phyloP scores from a whole-genome alignment of 2,329 filamentous ascomycete species.

The Aspergillus pseudoviridinutans region DNA sequence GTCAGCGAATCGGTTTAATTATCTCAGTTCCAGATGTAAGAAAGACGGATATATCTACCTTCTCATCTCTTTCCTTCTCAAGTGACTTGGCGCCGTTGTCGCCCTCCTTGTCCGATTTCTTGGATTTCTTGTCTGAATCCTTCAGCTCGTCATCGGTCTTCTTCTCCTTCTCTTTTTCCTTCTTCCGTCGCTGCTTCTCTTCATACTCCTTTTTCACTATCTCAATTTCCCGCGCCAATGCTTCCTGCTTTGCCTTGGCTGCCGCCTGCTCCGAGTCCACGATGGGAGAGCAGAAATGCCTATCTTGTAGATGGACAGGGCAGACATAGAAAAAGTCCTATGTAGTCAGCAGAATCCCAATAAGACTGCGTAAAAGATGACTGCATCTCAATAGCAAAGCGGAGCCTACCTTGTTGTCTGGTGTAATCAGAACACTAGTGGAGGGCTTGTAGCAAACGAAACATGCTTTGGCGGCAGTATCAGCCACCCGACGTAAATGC shows the following conservation, averaged over 20 bases:
- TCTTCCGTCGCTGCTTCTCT: slow-evolving; percentile 70
- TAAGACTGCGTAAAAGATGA: neutral
- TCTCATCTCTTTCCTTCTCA: slow-evolving; percentile 51
- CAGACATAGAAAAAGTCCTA: slow-evolving; percentile 93
- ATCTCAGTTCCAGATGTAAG: slow-evolving; percentile 1
- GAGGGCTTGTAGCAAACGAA: slow-evolving; percentile 89
- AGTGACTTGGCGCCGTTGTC: slow-evolving; percentile 36
- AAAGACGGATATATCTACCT: slow-evolving; percentile 36
- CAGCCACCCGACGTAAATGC: slow-evolving; percentile 80
- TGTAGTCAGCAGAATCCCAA: slow-evolving; percentile 1
- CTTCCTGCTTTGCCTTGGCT: slow-evolving; percentile 41
- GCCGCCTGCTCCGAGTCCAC: slow-evolving; percentile 42
- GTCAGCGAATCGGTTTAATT: slow-evolving; percentile 1
- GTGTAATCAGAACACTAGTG: slow-evolving; percentile 80
- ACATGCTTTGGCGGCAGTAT: slow-evolving; percentile 77
- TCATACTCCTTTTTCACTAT: slow-evolving; percentile 57
- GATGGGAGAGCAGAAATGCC: slow-evolving; percentile 66
- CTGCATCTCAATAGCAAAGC: neutral
- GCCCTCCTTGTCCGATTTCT: slow-evolving; percentile 43
- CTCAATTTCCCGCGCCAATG: slow-evolving; percentile 44
- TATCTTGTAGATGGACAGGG: slow-evolving; percentile 74
- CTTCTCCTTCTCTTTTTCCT: slow-evolving; percentile 55
- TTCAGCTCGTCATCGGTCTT: slow-evolving; percentile 47
- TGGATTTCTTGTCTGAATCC: slow-evolving; percentile 46
- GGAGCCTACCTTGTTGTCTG: slow-evolving; percentile 71